Evolutionary conservation across 1,284 basidiomycete genomes (phyloP).

Genomic region (Malassezia cuniculi): DNA sequence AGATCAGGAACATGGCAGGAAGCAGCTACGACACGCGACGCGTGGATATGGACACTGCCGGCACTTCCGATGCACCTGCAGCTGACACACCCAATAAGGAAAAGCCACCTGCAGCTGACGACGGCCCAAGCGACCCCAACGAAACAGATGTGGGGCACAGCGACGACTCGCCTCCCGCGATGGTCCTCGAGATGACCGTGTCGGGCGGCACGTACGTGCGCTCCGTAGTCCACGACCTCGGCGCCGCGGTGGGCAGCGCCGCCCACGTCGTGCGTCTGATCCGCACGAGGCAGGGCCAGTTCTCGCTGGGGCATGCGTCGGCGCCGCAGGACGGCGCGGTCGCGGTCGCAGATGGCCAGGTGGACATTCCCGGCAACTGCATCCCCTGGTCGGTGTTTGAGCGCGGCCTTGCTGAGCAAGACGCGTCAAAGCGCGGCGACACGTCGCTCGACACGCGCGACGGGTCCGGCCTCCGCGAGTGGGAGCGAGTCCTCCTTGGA

Average conservation of each 20-base stretch:
- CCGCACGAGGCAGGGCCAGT: conserved; percentile 38
- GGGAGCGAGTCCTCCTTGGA: conserved; percentile 27
- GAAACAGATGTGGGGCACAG: not conserved
- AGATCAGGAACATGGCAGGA: conserved; percentile 30
- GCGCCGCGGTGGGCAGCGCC: conserved; percentile 24
- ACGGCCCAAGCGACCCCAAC: conserved; percentile 1
- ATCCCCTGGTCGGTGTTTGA: conserved; percentile 36
- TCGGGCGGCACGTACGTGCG: conserved; percentile 43
- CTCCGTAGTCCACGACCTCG: conserved; percentile 42
- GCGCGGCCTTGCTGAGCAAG: conserved; percentile 28
- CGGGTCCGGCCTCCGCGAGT: conserved; percentile 18
- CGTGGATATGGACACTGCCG: too few species aligned
- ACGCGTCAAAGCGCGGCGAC: conserved; percentile 16
- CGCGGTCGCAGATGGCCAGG: not conserved
- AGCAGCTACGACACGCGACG: too few species aligned
- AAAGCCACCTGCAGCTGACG: conserved; percentile 1
- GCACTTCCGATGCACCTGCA: too few species aligned
- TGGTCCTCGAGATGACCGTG: conserved; percentile 39
- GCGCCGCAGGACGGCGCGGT: not conserved
- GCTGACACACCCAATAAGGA: not conserved
- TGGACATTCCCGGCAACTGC: conserved; percentile 25
- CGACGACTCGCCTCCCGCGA: conserved; percentile 24
- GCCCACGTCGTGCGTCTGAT: conserved; percentile 40
- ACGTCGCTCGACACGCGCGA: conserved; percentile 14
- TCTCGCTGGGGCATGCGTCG: conserved; percentile 17